Conservation (phyloP, 2,329 filamentous ascomycete species). For the Atkinsonella texensis region DNA sequence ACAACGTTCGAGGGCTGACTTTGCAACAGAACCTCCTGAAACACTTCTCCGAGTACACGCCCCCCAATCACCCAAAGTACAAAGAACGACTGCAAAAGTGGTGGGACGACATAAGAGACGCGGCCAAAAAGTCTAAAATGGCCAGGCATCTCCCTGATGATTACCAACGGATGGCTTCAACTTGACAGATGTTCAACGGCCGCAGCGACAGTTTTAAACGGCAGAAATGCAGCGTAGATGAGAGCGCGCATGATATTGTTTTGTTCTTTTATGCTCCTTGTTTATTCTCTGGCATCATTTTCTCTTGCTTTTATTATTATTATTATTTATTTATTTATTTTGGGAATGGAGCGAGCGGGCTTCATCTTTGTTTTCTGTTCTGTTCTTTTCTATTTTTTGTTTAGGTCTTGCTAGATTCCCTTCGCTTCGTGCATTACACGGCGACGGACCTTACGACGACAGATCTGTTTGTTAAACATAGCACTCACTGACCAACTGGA, state of each 20-base stretch:
- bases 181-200: background rate
- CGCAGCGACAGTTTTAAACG: background rate
- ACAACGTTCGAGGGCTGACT: background rate
- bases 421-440: no score
- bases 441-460: no score
- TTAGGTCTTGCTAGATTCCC: background rate
- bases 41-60: conserved; percentile 15
- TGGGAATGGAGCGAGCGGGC: no score
- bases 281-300: background rate
- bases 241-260: background rate
- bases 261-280: background rate
- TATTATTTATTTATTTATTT: background rate
- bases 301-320: background rate
- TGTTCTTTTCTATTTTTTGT: background rate
- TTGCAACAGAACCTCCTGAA: conserved; percentile 19
- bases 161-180: conserved; percentile 20
- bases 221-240: background rate
- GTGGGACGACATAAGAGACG: conserved; percentile 22
- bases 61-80: conserved; percentile 18
- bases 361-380: no score
- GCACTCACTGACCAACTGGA: background rate
- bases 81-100: conserved; percentile 18
- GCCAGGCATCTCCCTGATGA: conserved; percentile 22
- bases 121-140: conserved; percentile 23
- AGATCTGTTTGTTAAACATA: no score